Evolutionary conservation across 805 yeast species (phyloP), one percentile per base, ranked within the genome.

Genomic region (Blastobotrys robertii): DNA sequence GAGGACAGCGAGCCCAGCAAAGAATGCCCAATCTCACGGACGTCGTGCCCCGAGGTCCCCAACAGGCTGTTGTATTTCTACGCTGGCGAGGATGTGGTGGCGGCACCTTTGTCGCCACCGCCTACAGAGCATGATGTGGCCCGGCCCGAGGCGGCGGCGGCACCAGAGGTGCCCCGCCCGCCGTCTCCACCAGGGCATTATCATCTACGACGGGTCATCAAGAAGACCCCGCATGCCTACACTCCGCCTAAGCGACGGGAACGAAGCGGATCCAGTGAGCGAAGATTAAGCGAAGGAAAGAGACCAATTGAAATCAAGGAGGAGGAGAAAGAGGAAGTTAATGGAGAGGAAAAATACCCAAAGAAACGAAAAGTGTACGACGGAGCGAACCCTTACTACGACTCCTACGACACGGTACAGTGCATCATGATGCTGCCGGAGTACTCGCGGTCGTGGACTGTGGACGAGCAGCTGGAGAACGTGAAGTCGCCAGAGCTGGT

Each of bases 31-130:
- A 40, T 59, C 15, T 47, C 56, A 3, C 48, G 64, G 8, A 33
- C 40, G 16, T 52, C 47, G 39, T 48, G 58, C 35, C 44, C 34
- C 7, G 63, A 58, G 34, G 44, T 44, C 12, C 63, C 63, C 9
- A 45, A 51, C 15, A 50, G 64, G 14, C 48, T 59, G 8, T 55
- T 59, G 5, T 59, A 59, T 47, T 42, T 44, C 19, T 58, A 50
- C 37, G 50, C 53, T 13, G 38, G 28, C 28, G 33, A 30, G 37
- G 28, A 37, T 4, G 34, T 28, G 2, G 35, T 12, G 28, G 8
- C 15, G 35, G 30, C 25, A 29, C 37, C 45, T 4, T 32, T 38
- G 16, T 36, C 42, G 30, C 41, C 43, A 15, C 44, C 43, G n/a
- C 36, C 36, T 7, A 19, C 36, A 16, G 50, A 39, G 19, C 35